A percentile compares a stretch with the other conserved stretches of the same genome.
Conservation (phyloP, 2,329 filamentous ascomycete genomes). For the Talaromyces sp. region DNA sequence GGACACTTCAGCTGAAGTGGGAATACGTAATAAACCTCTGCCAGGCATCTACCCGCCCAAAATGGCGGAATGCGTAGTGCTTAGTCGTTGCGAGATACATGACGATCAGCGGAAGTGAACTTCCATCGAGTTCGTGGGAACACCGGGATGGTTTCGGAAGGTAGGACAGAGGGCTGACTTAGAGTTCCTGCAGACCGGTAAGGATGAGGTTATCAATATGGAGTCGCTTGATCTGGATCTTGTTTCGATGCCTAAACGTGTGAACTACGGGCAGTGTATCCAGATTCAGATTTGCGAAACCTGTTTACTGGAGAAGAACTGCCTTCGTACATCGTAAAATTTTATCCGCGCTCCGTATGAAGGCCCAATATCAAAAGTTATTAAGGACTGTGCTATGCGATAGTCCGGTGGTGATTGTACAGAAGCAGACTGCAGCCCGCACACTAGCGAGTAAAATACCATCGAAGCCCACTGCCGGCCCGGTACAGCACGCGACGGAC, state of each 20-base stretch:
- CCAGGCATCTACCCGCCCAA: background rate
- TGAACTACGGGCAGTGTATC: background rate
- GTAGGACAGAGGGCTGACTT: background rate
- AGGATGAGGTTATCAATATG: background rate
- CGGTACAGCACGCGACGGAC: slow-evolving; percentile 3
- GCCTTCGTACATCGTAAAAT: too few relatives aligned
- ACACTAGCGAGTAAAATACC: background rate
- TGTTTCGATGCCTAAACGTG: background rate
- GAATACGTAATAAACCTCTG: background rate
- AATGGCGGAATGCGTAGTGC: background rate
- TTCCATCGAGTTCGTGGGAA: background rate
- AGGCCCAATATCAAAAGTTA: background rate
- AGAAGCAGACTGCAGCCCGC: background rate
- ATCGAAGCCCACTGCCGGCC: background rate
- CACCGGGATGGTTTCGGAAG: background rate
- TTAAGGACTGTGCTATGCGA: background rate
- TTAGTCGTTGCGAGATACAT: background rate
- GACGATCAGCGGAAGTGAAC: background rate
- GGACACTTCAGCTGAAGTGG: background rate
- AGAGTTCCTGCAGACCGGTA: background rate
- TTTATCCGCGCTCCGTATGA: background rate
- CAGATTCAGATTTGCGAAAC: background rate
- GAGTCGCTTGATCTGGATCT: background rate
- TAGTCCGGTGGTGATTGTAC: background rate
- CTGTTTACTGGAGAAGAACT: background rate